Percentiles rank a stretch among this genome's conserved stretches.
These are phyloP conservation scores for Rasamsonia emersonii DNA, from an alignment of 2,329 filamentous ascomycete species.

Conservation along the genomic window DNA sequence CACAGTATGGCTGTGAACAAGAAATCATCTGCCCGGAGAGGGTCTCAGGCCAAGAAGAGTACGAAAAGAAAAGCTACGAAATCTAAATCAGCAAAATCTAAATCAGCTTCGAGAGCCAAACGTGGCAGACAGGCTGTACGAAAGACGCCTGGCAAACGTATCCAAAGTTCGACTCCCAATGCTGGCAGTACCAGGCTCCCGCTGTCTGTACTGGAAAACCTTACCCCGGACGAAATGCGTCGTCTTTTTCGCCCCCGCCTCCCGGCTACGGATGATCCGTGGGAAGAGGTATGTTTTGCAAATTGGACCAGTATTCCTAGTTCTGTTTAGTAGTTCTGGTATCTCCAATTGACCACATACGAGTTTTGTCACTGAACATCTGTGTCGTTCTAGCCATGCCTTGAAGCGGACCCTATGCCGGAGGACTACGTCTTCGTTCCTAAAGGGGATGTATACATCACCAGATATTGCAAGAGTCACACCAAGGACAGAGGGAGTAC, in stretches of 20 bases:
- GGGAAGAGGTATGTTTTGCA: constrained; percentile 18
- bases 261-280: constrained; percentile 16
- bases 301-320: too few species aligned
- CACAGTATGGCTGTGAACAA: too few species aligned
- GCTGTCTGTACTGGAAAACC: constrained; percentile 5
- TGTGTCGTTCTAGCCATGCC: constrained; percentile 20
- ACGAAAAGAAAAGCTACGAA: too few species aligned
- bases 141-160: not conserved
- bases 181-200: constrained; percentile 1
- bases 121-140: too few species aligned
- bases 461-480: constrained; percentile 31
- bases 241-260: constrained; percentile 6
- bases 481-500: constrained; percentile 23
- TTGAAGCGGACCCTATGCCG: constrained; percentile 19
- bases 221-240: constrained; percentile 5
- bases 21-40: too few species aligned
- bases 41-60: too few species aligned
- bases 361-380: constrained; percentile 1
- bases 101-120: too few species aligned
- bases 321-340: too few species aligned
- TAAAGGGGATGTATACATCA: constrained; percentile 36
- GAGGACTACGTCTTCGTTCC: constrained; percentile 31
- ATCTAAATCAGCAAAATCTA: too few species aligned
- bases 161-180: too few species aligned
- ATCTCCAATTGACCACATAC: not conserved